Evolutionary conservation across 2,329 filamentous ascomycete genomes (phyloP).

Genomic region (Talaromyces atroroseus): DNA sequence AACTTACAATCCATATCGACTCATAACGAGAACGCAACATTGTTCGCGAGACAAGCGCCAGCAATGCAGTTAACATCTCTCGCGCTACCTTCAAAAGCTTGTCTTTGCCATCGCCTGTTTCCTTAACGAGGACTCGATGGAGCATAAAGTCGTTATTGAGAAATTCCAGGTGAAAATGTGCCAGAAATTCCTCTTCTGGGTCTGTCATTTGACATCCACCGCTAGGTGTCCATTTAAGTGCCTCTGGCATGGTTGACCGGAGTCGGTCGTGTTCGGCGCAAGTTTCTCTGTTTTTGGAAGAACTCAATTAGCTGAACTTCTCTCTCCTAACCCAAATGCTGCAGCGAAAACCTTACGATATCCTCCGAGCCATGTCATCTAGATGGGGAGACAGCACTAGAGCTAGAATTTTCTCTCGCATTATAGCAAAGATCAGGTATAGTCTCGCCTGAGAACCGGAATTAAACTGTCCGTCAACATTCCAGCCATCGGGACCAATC

Average conservation of each 20-base stretch:
- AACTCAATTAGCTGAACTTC: not conserved
- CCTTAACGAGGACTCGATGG: not conserved
- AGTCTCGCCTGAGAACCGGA: not conserved
- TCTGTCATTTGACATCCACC: not conserved
- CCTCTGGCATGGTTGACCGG: not conserved
- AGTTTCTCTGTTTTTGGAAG: not conserved
- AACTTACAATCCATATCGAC: constrained; percentile 1
- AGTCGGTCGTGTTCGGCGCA: not conserved
- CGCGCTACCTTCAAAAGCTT: not conserved
- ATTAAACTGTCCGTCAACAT: not conserved
- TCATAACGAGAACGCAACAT: not conserved
- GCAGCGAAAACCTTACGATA: not conserved
- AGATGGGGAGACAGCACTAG: constrained; percentile 3
- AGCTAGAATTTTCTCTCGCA: constrained; percentile 10
- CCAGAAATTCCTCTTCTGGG: not conserved
- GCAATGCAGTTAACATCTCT: not conserved
- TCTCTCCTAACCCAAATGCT: not conserved
- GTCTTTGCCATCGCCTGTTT: not conserved
- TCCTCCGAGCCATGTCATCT: not conserved
- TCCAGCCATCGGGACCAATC: constrained; percentile 7
- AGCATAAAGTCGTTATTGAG: constrained; percentile 5
- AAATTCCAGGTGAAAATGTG: not conserved
- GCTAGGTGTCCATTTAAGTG: not conserved
- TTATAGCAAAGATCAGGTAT: not conserved
- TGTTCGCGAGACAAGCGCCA: not conserved